Percentiles rank a stretch among this genome's conserved stretches.
phyloP scores from a whole-genome alignment of 805 yeast species.

The Lachancea waltii region DNA sequence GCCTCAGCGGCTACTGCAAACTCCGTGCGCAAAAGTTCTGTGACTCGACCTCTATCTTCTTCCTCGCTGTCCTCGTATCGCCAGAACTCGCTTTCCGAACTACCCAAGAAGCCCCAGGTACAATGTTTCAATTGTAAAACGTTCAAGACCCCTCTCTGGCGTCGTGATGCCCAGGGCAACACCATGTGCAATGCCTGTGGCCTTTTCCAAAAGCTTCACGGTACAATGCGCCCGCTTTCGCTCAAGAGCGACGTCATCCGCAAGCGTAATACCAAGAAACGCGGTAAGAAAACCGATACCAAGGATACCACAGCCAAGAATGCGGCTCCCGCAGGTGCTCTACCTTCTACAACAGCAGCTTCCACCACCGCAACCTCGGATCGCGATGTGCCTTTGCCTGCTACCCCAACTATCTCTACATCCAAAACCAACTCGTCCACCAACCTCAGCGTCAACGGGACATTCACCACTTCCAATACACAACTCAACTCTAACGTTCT shows the following conservation, averaged over 20 bases:
- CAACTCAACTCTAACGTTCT: constrained; percentile 17
- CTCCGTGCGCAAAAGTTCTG: constrained; percentile 26
- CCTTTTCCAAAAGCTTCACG: constrained; percentile 82
- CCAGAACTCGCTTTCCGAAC: constrained; percentile 14
- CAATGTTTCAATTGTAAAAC: constrained; percentile 88
- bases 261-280: constrained; percentile 59
- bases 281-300: constrained; percentile 37
- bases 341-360: too few relatives aligned
- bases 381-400: too few relatives aligned
- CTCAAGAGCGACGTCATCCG: constrained; percentile 89
- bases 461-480: constrained; percentile 1
- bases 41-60: constrained; percentile 26
- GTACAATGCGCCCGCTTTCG: constrained; percentile 89
- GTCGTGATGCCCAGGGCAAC: constrained; percentile 86
- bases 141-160: constrained; percentile 89
- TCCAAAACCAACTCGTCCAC: constrained; percentile 1
- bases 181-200: constrained; percentile 97
- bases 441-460: constrained; percentile 1
- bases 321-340: neutral
- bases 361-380: constrained; percentile 1
- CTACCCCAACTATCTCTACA: constrained; percentile 3
- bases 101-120: constrained; percentile 29
- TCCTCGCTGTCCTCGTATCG: constrained; percentile 24
- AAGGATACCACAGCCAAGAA: constrained; percentile 5
- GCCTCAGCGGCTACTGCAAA: constrained; percentile 19